Conservation (phyloP, 371 early-diverging fungal genomes). For the Dinochytrium kinnereticum region DNA sequence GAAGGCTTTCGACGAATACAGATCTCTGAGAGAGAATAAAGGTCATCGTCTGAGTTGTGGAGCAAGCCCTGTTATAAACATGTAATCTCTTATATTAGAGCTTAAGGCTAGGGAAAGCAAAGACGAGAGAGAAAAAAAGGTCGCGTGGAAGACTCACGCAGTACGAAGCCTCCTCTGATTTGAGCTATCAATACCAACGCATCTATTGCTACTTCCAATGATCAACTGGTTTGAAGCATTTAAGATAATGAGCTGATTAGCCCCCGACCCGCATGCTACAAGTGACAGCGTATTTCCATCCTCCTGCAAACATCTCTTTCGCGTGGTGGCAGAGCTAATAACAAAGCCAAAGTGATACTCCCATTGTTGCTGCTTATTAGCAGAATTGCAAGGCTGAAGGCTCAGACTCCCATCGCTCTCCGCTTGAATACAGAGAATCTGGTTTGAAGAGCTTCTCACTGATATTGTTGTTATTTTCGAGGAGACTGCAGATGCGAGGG, state of each 20-base stretch:
- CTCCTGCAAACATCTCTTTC: background rate
- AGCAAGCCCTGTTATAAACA: background rate
- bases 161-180: background rate
- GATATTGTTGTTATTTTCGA: background rate
- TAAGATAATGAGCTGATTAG: background rate
- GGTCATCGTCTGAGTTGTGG: background rate
- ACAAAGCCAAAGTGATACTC: slow-evolving; percentile 1
- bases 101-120: background rate
- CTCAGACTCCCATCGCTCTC: background rate
- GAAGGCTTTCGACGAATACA: background rate
- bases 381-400: background rate
- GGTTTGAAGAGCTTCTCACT: background rate
- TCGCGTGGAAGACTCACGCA: no score
- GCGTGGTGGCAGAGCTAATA: background rate
- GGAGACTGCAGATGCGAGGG: no score
- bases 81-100: background rate
- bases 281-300: background rate
- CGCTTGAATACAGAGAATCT: background rate
- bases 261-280: background rate
- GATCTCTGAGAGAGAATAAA: background rate
- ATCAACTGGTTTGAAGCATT: background rate
- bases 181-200: background rate
- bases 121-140: no score
- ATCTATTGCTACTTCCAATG: background rate
- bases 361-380: background rate